phyloP scores from a whole-genome alignment of 768 basidiomycete genomes.

The Calocybe indica region DNA sequence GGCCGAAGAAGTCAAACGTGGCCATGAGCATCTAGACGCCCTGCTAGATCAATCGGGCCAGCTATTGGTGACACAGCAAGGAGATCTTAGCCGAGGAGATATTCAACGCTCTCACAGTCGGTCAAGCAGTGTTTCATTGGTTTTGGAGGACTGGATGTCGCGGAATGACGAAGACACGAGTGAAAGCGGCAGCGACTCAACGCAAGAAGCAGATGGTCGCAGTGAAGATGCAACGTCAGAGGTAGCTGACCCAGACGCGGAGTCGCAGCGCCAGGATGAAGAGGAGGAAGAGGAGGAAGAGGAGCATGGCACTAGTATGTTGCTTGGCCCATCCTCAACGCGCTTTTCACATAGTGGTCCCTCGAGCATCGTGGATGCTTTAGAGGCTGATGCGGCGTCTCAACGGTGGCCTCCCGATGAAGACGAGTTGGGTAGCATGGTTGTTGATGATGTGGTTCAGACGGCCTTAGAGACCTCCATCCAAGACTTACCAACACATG shows the following conservation, averaged over 20 bases:
- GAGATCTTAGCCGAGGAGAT: constrained; percentile 53
- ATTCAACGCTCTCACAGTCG: constrained; percentile 46
- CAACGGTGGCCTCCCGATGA: not conserved
- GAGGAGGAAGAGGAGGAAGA: constrained; percentile 27
- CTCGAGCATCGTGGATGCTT: constrained; percentile 1
- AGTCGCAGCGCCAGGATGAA: constrained; percentile 21
- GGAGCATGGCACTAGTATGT: constrained; percentile 9
- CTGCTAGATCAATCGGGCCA: constrained; percentile 87
- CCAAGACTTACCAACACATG: too few relatives aligned
- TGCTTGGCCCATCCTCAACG: constrained; percentile 1
- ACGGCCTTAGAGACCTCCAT: too few relatives aligned
- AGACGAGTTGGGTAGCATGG: too few relatives aligned
- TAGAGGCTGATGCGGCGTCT: not conserved
- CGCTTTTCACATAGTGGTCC: not conserved
- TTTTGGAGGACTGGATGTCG: constrained; percentile 26
- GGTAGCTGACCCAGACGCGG: constrained; percentile 21
- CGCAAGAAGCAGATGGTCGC: constrained; percentile 30
- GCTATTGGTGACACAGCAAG: constrained; percentile 78
- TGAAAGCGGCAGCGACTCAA: too few relatives aligned
- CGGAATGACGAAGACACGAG: constrained; percentile 1
- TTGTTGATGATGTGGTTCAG: too few relatives aligned
- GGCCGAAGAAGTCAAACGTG: constrained; percentile 72
- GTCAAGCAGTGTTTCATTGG: constrained; percentile 44
- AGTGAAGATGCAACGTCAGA: constrained; percentile 24
- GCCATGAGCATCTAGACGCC: constrained; percentile 83